These are phyloP conservation scores for Fomitopsis serialis DNA, from an alignment of 768 basidiomycete species.

Conservation along the genomic window DNA sequence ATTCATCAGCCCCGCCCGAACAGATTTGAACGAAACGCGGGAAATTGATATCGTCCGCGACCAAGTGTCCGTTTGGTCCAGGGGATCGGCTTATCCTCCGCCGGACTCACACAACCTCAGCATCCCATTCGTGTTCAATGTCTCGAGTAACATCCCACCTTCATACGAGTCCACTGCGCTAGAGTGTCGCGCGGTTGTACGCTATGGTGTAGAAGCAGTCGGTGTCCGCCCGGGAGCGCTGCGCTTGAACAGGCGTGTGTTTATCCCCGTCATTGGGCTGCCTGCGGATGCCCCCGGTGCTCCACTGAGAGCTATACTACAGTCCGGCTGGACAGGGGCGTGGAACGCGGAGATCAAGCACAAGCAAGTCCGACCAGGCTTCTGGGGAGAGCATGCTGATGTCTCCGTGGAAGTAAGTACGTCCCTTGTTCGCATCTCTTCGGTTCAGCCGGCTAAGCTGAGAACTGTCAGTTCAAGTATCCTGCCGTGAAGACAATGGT, in stretches of 20 bases:
- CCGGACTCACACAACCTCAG: constrained; percentile 2
- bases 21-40: background rate
- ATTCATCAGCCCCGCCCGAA: background rate
- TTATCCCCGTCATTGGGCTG: background rate
- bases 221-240: constrained; percentile 10
- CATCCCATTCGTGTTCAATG: constrained; percentile 9
- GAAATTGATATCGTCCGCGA: background rate
- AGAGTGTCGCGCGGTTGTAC: background rate
- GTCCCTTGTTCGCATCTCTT: background rate
- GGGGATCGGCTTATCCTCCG: constrained; percentile 1
- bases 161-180: constrained; percentile 1
- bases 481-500: constrained; percentile 7
- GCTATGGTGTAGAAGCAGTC: constrained; percentile 7
- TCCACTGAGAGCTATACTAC: background rate
- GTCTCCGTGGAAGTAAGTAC: constrained; percentile 9
- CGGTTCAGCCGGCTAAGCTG: background rate
- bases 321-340: background rate
- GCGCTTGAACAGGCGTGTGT: constrained; percentile 3
- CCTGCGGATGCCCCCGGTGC: constrained; percentile 3
- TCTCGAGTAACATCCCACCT: constrained; percentile 7
- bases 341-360: background rate
- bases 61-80: constrained; percentile 7
- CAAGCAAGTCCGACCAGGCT: constrained; percentile 9
- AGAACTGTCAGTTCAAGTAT: constrained; percentile 5
- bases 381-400: constrained; percentile 15